Evolutionary conservation across 495 filamentous ascomycete genomes (phyloP).

Genomic region (Neurospora hispaniola): DNA sequence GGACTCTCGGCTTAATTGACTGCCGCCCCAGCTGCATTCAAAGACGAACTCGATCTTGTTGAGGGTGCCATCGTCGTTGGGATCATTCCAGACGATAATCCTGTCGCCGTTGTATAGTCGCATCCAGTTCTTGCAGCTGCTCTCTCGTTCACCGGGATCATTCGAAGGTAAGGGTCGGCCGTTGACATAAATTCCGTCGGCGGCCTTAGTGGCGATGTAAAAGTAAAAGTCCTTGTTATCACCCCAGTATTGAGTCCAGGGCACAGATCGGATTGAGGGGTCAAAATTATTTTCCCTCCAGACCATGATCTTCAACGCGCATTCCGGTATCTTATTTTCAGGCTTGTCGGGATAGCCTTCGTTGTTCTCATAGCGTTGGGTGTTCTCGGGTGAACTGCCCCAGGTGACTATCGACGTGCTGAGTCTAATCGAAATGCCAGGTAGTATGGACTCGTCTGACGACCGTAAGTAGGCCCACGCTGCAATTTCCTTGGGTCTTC

Average conservation of each 20-base stretch:
- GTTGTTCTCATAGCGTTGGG: conserved; percentile 52
- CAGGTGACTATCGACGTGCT: conserved; percentile 58
- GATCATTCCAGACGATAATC: conserved; percentile 47
- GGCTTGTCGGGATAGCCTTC: conserved; percentile 51
- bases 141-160: conserved; percentile 7
- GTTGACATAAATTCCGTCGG: conserved; percentile 63
- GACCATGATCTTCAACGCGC: conserved; percentile 66
- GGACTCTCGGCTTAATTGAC: conserved; percentile 17
- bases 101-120: conserved; percentile 62
- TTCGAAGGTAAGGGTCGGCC: conserved; percentile 43
- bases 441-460: conserved; percentile 8
- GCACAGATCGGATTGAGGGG: conserved; percentile 20
- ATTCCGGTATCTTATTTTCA: conserved; percentile 56
- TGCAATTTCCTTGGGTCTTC: neutral
- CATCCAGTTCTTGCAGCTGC: conserved; percentile 42
- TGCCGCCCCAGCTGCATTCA: conserved; percentile 37
- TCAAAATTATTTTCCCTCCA: conserved; percentile 53
- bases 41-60: conserved; percentile 28
- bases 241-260: conserved; percentile 26
- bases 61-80: conserved; percentile 7
- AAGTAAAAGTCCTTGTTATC: conserved; percentile 45
- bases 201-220: conserved; percentile 64
- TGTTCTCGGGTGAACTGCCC: conserved; percentile 57
- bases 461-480: neutral
- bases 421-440: conserved; percentile 48